Conservation (phyloP, 2,329 filamentous ascomycete genomes). For the Alternaria arbusti region DNA sequence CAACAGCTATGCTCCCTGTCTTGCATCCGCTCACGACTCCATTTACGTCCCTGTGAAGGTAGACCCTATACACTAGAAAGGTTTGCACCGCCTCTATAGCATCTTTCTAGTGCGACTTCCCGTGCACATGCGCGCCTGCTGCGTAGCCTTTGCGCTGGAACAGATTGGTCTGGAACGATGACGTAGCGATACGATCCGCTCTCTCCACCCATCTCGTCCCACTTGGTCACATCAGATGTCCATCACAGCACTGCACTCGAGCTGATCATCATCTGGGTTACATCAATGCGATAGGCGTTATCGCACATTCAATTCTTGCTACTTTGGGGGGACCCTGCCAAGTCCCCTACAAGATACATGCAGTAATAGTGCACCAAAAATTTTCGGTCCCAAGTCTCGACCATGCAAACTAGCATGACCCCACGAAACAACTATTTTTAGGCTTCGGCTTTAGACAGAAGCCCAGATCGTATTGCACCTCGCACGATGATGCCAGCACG, state of each 20-base stretch:
- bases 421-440: conserved; percentile 4
- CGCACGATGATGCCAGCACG: neutral
- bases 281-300: neutral
- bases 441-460: neutral
- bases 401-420: neutral
- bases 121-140: neutral
- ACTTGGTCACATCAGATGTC: neutral
- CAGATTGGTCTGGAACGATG: neutral
- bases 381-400: conserved; percentile 3
- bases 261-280: neutral
- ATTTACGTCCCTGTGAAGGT: neutral
- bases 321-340: neutral
- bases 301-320: neutral
- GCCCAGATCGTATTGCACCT: conserved; percentile 2
- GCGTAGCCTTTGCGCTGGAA: neutral
- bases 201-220: neutral
- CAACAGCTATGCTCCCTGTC: neutral
- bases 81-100: neutral
- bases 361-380: neutral
- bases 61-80: neutral
- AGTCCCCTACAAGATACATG: neutral
- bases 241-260: neutral
- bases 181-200: neutral
- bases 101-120: neutral
- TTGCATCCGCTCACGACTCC: neutral